These are phyloP conservation scores for Hirsutella thompsonii DNA, from an alignment of 2,329 filamentous ascomycete species.

Conservation along the genomic window DNA sequence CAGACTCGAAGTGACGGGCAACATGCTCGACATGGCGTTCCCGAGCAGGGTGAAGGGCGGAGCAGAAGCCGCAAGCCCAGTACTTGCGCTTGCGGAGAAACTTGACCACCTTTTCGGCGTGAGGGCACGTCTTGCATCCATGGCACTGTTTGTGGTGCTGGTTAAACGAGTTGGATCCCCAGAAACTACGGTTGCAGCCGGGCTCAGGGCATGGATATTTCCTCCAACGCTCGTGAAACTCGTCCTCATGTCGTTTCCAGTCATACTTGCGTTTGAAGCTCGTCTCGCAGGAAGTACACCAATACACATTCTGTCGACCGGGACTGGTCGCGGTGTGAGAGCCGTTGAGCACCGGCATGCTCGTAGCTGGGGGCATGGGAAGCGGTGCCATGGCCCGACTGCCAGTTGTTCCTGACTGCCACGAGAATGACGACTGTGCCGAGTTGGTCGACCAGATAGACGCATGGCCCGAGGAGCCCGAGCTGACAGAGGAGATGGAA, in stretches of 20 bases:
- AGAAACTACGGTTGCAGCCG: slow-evolving; percentile 53
- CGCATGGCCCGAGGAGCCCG: slow-evolving; percentile 33
- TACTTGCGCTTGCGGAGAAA: slow-evolving; percentile 52
- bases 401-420: slow-evolving; percentile 21
- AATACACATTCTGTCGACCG: slow-evolving; percentile 35
- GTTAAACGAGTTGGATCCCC: slow-evolving; percentile 55
- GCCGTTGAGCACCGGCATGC: slow-evolving; percentile 19
- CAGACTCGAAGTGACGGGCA: slow-evolving; percentile 51
- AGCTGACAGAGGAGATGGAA: slow-evolving; percentile 36
- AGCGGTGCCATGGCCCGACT: slow-evolving; percentile 23
- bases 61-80: slow-evolving; percentile 59
- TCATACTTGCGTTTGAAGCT: slow-evolving; percentile 56
- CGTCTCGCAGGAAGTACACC: slow-evolving; percentile 47
- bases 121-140: slow-evolving; percentile 51
- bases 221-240: slow-evolving; percentile 55
- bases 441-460: slow-evolving; percentile 32
- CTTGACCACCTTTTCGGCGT: slow-evolving; percentile 50
- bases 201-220: slow-evolving; percentile 54
- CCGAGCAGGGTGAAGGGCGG: slow-evolving; percentile 46
- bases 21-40: slow-evolving; percentile 58
- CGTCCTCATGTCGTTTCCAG: slow-evolving; percentile 58
- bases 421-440: slow-evolving; percentile 25
- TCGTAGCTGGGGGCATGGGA: slow-evolving; percentile 18
- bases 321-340: slow-evolving; percentile 14
- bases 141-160: slow-evolving; percentile 56